phyloP scores from a whole-genome alignment of 148 eudicot genomes.

The Rhododendron mucronatum region DNA sequence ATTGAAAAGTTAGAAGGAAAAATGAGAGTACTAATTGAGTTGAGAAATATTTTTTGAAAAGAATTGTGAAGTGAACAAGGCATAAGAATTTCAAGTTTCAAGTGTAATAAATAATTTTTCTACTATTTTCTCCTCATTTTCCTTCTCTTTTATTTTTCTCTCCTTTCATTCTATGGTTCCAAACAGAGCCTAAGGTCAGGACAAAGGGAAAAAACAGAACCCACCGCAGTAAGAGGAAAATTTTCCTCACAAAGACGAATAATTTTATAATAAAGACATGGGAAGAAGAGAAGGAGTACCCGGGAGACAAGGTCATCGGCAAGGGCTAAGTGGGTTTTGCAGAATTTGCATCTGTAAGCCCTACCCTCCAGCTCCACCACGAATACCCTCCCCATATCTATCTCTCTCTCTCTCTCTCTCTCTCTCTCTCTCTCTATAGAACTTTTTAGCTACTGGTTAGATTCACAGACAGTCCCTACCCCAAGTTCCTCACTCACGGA shows the following conservation, averaged over 20 bases:
- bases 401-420: slow-evolving; percentile 10
- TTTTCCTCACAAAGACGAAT: background rate
- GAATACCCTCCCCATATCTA: slow-evolving; percentile 66
- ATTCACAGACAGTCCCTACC: background rate
- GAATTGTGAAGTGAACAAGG: no score
- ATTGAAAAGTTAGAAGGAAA: no score
- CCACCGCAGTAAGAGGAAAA: background rate
- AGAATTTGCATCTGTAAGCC: slow-evolving; percentile 74
- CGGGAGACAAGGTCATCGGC: slow-evolving; percentile 54
- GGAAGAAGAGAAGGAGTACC: slow-evolving; percentile 27
- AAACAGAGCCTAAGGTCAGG: no score
- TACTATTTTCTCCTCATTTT: no score
- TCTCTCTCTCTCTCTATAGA: slow-evolving; percentile 1
- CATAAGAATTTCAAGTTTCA: no score
- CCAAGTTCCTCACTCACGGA: background rate
- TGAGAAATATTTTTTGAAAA: no score
- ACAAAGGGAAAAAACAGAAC: background rate
- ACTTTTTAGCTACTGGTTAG: background rate
- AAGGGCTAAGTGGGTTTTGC: slow-evolving; percentile 67
- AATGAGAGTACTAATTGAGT: no score
- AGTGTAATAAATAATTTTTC: no score
- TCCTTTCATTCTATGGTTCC: no score
- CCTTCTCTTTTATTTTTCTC: no score
- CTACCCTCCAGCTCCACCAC: slow-evolving; percentile 73
- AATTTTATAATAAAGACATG: background rate